phyloP scores from a whole-genome alignment of 75 land plant species.

The Isoetes taiwanensis region DNA sequence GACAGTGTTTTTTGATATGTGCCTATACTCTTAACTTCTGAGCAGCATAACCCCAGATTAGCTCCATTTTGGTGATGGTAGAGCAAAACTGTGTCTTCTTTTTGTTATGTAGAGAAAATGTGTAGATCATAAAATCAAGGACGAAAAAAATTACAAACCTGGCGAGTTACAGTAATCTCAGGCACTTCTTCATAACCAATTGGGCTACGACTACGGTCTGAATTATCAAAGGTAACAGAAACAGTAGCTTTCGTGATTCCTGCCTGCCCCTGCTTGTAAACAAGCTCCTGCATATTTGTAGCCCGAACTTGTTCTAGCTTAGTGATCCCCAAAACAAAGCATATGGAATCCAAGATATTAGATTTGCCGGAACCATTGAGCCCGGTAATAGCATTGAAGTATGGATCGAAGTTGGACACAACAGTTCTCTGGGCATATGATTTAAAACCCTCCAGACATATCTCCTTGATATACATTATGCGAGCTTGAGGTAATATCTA shows the following conservation, averaged over 20 bases:
- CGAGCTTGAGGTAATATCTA: too few relatives aligned
- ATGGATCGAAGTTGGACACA: conserved; percentile 86
- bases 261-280: conserved; percentile 99
- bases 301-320: conserved; percentile 96
- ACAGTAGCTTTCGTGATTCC: conserved; percentile 99
- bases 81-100: too few relatives aligned
- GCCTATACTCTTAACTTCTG: too few relatives aligned
- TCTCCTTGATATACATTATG: conserved; percentile 76
- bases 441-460: conserved; percentile 93
- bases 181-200: conserved; percentile 76
- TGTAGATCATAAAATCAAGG: too few relatives aligned
- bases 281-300: conserved; percentile 88
- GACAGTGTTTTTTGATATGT: too few relatives aligned
- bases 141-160: conserved; percentile 29
- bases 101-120: too few relatives aligned
- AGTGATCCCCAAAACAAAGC: conserved; percentile 95
- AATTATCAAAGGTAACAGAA: conserved; percentile 86
- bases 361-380: conserved; percentile 99
- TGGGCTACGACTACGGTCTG: conserved; percentile 74
- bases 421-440: conserved; percentile 94
- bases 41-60: too few relatives aligned
- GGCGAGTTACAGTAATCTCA: conserved; percentile 93
- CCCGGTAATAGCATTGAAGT: conserved; percentile 97
- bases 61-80: too few relatives aligned
- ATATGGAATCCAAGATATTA: conserved; percentile 92